phyloP scores from a whole-genome alignment of 805 yeast genomes.

The Starmerella apicola region DNA sequence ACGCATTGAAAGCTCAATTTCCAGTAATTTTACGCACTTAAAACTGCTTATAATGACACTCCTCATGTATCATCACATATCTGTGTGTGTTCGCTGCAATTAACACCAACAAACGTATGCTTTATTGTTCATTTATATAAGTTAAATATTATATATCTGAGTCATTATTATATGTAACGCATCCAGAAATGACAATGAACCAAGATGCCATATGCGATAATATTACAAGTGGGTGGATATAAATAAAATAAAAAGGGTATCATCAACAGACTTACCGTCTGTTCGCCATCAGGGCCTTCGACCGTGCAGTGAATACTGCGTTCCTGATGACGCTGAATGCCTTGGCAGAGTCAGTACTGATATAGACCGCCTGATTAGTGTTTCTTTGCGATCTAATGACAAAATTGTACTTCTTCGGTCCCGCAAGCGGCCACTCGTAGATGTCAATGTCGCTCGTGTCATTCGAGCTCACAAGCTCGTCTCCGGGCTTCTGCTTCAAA shows the following conservation, averaged over 20 bases:
- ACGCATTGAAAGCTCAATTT: too few species aligned
- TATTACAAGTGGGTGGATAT: too few species aligned
- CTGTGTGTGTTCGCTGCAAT: too few species aligned
- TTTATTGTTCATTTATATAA: too few species aligned
- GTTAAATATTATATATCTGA: neutral
- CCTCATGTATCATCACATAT: too few species aligned
- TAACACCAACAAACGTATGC: neutral
- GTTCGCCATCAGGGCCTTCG: constrained; percentile 7
- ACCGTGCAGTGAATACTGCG: constrained; percentile 23
- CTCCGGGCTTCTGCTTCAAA: constrained; percentile 18
- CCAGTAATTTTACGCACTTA: too few species aligned
- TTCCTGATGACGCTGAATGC: constrained; percentile 24
- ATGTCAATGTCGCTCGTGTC: constrained; percentile 14
- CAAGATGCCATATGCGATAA: too few species aligned
- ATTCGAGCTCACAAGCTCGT: constrained; percentile 13
- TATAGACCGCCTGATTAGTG: constrained; percentile 16
- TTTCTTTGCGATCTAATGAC: constrained; percentile 21
- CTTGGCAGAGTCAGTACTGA: constrained; percentile 20
- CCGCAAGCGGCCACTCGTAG: constrained; percentile 17
- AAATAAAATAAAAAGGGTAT: too few species aligned
- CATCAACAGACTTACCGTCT: too few species aligned
- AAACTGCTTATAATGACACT: too few species aligned
- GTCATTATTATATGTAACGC: too few species aligned
- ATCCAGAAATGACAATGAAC: too few species aligned
- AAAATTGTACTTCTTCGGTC: constrained; percentile 19